phyloP scores from a whole-genome alignment of 306 rosid genomes.

The Myrica gale region DNA sequence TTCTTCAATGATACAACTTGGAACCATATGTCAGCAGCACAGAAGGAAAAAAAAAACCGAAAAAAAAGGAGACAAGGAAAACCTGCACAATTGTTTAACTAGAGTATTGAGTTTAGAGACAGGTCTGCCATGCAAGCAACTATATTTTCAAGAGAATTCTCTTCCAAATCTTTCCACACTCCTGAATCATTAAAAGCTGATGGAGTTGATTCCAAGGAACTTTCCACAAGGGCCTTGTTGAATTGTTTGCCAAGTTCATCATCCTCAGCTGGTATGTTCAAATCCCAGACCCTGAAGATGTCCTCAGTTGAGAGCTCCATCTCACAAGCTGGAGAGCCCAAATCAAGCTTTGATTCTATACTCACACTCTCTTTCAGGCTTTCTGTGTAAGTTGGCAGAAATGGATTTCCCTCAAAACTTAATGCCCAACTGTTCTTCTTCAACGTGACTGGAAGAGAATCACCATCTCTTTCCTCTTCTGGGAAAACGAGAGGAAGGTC shows the following conservation, averaged over 20 bases:
- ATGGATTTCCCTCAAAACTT: constrained; percentile 54
- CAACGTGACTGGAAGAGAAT: constrained; percentile 25
- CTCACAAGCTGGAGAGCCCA: constrained; percentile 3
- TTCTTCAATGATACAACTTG: not conserved
- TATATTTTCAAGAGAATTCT: constrained; percentile 39
- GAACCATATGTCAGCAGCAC: not conserved
- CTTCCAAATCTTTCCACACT: constrained; percentile 32
- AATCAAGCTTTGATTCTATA: not conserved
- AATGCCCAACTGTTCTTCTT: constrained; percentile 19
- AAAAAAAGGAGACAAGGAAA: not conserved
- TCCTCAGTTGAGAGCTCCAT: constrained; percentile 36
- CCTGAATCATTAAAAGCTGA: constrained; percentile 30
- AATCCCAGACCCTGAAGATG: constrained; percentile 76
- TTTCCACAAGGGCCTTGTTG: constrained; percentile 44
- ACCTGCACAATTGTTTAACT: constrained; percentile 3
- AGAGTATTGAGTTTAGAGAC: constrained; percentile 35
- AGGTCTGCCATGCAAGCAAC: constrained; percentile 48
- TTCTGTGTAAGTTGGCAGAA: constrained; percentile 66
- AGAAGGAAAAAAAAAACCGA: too few relatives aligned
- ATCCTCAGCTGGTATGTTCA: constrained; percentile 56
- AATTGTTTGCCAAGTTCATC: constrained; percentile 51
- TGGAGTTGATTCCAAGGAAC: constrained; percentile 28
- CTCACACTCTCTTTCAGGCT: constrained; percentile 27
- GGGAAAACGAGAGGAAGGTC: constrained; percentile 15
- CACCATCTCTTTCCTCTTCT: constrained; percentile 28